These are phyloP conservation scores for Aspergillus novoparasiticus DNA, from an alignment of 2,329 filamentous ascomycete species.

Conservation along the genomic window DNA sequence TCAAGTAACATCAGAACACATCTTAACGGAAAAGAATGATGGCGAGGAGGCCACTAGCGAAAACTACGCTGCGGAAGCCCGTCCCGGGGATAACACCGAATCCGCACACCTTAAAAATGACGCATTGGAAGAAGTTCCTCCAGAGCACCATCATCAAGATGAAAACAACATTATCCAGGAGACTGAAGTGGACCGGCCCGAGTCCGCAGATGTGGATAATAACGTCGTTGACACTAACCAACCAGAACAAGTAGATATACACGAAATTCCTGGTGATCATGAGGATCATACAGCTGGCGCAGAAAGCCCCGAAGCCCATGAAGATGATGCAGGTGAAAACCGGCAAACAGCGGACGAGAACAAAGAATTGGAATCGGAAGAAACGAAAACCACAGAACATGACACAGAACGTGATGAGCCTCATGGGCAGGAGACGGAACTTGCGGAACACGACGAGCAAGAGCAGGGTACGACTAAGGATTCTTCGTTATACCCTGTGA, in stretches of 20 bases:
- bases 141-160: constrained; percentile 4
- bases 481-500: constrained; percentile 49
- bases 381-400: constrained; percentile 8
- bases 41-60: constrained; percentile 3
- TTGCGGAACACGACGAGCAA: constrained; percentile 14
- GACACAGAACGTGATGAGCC: constrained; percentile 12
- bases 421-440: constrained; percentile 10
- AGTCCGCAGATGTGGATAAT: constrained; percentile 10
- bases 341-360: constrained; percentile 14
- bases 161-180: constrained; percentile 12
- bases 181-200: constrained; percentile 9
- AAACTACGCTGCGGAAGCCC: constrained; percentile 2
- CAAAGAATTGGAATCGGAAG: constrained; percentile 9
- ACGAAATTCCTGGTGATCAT: constrained; percentile 6
- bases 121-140: constrained; percentile 3
- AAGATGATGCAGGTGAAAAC: constrained; percentile 18
- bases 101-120: neutral
- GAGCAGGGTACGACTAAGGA: constrained; percentile 10
- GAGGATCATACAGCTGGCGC: constrained; percentile 6
- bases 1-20: constrained; percentile 7
- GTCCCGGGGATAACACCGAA: neutral
- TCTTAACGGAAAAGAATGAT: neutral
- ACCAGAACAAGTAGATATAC: constrained; percentile 17
- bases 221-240: constrained; percentile 25
- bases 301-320: constrained; percentile 17